phyloP scores from a whole-genome alignment of 306 rosid genomes.

The Lagenaria siceraria region DNA sequence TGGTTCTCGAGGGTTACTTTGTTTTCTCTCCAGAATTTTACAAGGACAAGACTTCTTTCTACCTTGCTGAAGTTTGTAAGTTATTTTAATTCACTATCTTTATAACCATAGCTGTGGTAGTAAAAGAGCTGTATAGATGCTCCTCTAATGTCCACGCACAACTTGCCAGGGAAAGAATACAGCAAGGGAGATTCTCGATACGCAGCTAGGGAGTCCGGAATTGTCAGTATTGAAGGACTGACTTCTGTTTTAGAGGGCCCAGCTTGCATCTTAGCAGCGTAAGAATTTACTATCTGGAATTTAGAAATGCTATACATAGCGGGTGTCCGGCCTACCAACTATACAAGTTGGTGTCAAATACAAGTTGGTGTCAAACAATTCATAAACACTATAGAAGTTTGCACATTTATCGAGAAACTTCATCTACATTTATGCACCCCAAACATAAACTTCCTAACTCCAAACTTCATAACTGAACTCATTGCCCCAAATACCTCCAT shows the following conservation, averaged over 20 bases:
- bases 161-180: constrained; percentile 79
- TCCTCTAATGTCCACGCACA: not conserved
- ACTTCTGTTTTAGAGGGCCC: constrained; percentile 80
- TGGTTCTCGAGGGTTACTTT: constrained; percentile 70
- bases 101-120: not conserved
- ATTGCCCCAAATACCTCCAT: no score
- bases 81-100: constrained; percentile 4
- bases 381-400: no score
- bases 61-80: constrained; percentile 89
- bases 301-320: not conserved
- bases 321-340: no score
- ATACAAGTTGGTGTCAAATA: no score
- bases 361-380: no score
- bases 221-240: constrained; percentile 62
- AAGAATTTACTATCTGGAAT: constrained; percentile 21
- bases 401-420: no score
- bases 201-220: constrained; percentile 54
- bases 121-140: not conserved
- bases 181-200: constrained; percentile 99
- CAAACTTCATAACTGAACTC: no score
- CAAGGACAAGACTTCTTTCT: constrained; percentile 56
- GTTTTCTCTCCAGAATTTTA: constrained; percentile 70
- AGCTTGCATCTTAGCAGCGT: constrained; percentile 71
- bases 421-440: no score
- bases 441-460: no score